phyloP scores from a whole-genome alignment of 2,329 filamentous ascomycete species.

The Penicillium sp. region DNA sequence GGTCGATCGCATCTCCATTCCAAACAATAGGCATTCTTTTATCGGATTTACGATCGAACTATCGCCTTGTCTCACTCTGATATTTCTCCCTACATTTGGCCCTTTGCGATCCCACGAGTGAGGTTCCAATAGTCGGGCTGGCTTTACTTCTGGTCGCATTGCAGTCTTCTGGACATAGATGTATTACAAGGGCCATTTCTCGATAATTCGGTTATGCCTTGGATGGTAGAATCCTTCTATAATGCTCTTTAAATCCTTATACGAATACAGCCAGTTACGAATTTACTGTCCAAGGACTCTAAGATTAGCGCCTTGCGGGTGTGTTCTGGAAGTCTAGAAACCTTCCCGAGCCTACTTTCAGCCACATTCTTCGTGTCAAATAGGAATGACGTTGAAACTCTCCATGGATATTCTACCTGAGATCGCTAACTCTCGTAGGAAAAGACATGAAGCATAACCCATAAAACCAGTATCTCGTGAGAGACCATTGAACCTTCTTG shows the following conservation, averaged over 20 bases:
- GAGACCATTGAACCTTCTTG: not conserved
- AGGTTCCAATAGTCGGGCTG: too few species aligned
- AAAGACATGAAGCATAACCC: not conserved
- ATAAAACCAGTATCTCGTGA: not conserved
- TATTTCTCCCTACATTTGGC: not conserved
- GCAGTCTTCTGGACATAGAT: too few species aligned
- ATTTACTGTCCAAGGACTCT: too few species aligned
- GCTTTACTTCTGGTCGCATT: too few species aligned
- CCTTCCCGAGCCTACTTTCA: not conserved
- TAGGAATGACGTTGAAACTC: not conserved
- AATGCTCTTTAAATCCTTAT: too few species aligned
- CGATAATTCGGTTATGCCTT: too few species aligned
- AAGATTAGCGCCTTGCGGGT: too few species aligned
- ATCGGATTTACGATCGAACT: not conserved
- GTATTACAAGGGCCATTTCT: too few species aligned
- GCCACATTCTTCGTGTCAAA: not conserved
- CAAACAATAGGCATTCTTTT: constrained; percentile 14
- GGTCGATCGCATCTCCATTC: constrained; percentile 19
- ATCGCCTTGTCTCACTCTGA: not conserved
- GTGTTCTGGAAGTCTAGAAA: too few species aligned
- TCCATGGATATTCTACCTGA: not conserved
- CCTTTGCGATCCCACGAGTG: not conserved
- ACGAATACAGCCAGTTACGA: too few species aligned
- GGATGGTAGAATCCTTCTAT: too few species aligned
- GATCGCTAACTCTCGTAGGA: not conserved